Base-by-base conservation (phyloP, 1,284 basidiomycete genomes). In the Pseudozyma sp. region DNA sequence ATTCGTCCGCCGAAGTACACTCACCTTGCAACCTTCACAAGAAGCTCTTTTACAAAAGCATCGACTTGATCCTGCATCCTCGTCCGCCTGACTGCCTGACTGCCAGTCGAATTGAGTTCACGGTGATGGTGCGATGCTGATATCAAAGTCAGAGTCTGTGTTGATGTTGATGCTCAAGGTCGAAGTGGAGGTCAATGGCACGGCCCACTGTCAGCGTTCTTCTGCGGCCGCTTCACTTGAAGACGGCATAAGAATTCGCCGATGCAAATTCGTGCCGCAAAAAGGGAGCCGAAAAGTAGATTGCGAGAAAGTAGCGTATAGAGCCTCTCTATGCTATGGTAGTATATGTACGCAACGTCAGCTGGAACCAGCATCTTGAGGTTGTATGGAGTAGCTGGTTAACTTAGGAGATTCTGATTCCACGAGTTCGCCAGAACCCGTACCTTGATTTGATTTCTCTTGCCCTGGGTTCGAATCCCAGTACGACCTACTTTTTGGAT, bases 401-500 rank as follows among this genome's bases (percentile, higher is more conserved):
- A 71, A 71, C 69, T 71, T 65, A 71, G 63, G 70, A 67, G 63
- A 67, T 67, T 66, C 63, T 71, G 69, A 71, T 59, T 42, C 34
- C 12, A 14, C 38, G 48, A 45, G 35, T 38, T n/a, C 13, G 25
- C 25, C 25, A 31, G 45, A 47, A 21, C 16, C 43, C 16, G 50
- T 18, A 40, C 57, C n/a, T 34, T 43, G 18, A 45, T 54, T 39
- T 48, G 59, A 47, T 62, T 73, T 73, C 65, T 73, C 64, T 68
- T 67, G 64, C 65, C 65, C 70, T 73, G 70, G 70, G 70, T 73
- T 73, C 70, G 70, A 73, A 73, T 73, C 70, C 70, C 70, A 72
- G 70, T 72, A 66, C 63, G 69, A 62, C 69, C 59, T 70, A 31
- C 8, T 19, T 49, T 56, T 59, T 59, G 56, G 10, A 5, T 44